Percentiles rank a stretch among this genome's conserved stretches.
These are phyloP conservation scores for Pneumocystis carinii DNA, from an alignment of 1,139 yeast species.

Conservation along the genomic window DNA sequence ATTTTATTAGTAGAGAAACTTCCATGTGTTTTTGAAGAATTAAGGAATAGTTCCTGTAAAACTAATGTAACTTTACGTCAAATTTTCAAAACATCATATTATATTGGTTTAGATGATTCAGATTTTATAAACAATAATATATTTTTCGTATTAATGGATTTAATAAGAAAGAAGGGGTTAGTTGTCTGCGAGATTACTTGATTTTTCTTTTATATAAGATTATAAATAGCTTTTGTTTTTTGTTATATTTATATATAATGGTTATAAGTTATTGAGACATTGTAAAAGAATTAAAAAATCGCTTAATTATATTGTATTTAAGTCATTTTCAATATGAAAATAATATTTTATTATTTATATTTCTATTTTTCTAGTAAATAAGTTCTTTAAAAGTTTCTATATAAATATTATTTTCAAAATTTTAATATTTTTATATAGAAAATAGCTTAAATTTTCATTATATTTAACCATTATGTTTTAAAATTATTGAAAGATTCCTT, in stretches of 20 bases:
- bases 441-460: too few relatives aligned
- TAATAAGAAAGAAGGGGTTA: not conserved
- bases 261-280: not conserved
- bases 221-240: not conserved
- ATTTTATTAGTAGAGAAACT: not conserved
- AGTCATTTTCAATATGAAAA: not conserved
- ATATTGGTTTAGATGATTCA: slow-evolving; percentile 1
- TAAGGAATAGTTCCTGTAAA: not conserved
- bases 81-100: not conserved
- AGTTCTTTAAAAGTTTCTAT: too few relatives aligned
- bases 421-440: too few relatives aligned
- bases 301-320: not conserved
- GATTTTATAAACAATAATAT: not conserved
- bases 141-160: not conserved
- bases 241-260: not conserved
- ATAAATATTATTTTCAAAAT: too few relatives aligned
- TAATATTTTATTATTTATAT: not conserved
- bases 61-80: not conserved
- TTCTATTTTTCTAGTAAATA: not conserved
- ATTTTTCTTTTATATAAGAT: not conserved
- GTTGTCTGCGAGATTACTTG: not conserved
- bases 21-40: not conserved
- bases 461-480: too few relatives aligned
- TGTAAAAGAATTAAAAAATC: not conserved
- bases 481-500: not conserved